Base-by-base conservation (phyloP, 306 rosid genomes). In the Vigna reflexopilosa region DNA sequence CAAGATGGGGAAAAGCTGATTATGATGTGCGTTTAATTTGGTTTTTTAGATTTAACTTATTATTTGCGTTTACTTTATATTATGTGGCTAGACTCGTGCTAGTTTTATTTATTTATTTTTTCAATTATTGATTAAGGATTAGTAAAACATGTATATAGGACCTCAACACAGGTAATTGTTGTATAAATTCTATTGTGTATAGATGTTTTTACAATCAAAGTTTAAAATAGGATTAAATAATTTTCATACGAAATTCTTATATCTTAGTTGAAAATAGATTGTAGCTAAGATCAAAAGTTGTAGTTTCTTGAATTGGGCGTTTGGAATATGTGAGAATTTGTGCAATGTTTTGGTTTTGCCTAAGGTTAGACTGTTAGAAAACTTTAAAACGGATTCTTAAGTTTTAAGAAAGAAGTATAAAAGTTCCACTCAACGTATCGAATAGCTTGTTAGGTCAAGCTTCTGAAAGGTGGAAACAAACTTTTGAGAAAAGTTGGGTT, bases 41-140 rank as follows among this genome's bases (percentile, higher is more conserved):
- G 30, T 40, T 63, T 68, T 56, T 17, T 49, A 49, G 38, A 10
- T 32, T 67, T 34, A 9, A 34, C 16, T 45, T 76, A 10, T 44
- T 16, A 5, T 42, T 70, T 70, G 71, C 22, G 44, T 85, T 85
- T 81, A 44, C 83, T 77, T 81, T 68, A n/a, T 24, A 50, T 45
- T 69, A n/a, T 78, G 49, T 70, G 77, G 72, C 44, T 49, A 15
- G 55, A 49, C 54, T 70, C 61, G 12, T 22, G 14, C 42, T 59
- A n/a, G 11, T 61, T 50, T 79, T 70, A 55, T 55, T 79, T 70
- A 55, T 55, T 49, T 17, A 54, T 48, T 9, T 36, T 44, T 69
- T 56, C 11, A 67, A 67, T 52, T 71, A 32, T 71, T 52, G 64
- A 22, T 51, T 52, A 7, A 17, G 58, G 5, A n/a, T 17, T 24